These are phyloP conservation scores for Suillus subluteus DNA, from an alignment of 768 basidiomycete genomes.

Conservation along the genomic window DNA sequence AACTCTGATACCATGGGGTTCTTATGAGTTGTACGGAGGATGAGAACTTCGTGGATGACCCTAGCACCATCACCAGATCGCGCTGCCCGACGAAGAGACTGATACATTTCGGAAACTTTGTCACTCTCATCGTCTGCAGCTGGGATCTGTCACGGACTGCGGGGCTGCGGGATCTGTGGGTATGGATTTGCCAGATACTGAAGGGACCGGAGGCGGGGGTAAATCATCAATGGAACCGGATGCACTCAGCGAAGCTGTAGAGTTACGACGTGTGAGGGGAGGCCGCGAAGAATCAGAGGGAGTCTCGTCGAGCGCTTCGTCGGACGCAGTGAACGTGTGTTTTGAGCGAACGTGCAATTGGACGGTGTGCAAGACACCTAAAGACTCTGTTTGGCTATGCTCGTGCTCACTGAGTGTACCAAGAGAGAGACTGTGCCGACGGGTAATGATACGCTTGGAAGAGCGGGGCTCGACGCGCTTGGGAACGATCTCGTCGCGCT, in stretches of 20 bases:
- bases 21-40: conserved; percentile 19
- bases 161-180: conserved; percentile 30
- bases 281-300: conserved; percentile 29
- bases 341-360: conserved; percentile 64
- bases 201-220: conserved; percentile 22
- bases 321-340: conserved; percentile 53
- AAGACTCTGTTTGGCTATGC: conserved; percentile 36
- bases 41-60: conserved; percentile 33
- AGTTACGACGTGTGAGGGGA: conserved; percentile 51
- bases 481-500: conserved; percentile 52
- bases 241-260: conserved; percentile 40
- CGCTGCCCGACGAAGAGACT: conserved; percentile 30
- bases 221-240: conserved; percentile 24
- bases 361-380: conserved; percentile 62
- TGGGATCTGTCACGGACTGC: conserved; percentile 32
- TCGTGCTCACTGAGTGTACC: conserved; percentile 45
- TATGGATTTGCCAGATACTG: conserved; percentile 10
- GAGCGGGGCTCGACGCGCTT: conserved; percentile 36
- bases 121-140: conserved; percentile 17
- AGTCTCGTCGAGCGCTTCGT: conserved; percentile 21
- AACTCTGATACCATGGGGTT: conserved; percentile 53
- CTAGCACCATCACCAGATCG: conserved; percentile 29
- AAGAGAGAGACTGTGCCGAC: conserved; percentile 66
- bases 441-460: conserved; percentile 47
- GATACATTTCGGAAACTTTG: conserved; percentile 7